Evolutionary conservation across 164 flowering plant species (phyloP).

Genomic region (Umbellularia californica): DNA sequence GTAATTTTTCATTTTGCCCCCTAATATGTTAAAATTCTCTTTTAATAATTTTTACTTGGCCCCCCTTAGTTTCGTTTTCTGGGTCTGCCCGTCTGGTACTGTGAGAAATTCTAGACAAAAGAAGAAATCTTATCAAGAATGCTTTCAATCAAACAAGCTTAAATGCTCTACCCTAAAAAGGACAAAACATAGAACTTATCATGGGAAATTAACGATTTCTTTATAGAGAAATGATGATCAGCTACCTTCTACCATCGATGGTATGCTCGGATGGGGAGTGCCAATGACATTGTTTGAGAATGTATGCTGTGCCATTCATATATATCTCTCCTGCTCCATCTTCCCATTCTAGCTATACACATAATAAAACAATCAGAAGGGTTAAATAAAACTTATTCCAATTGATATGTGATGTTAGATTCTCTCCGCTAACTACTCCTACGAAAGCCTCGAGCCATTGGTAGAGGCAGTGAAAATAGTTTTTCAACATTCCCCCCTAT

Average conservation of each 20-base stretch:
- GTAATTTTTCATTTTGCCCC: too few species aligned
- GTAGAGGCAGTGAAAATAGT: neutral
- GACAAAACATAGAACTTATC: neutral
- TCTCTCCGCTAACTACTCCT: too few species aligned
- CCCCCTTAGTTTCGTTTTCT: too few species aligned
- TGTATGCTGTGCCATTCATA: constrained; percentile 36
- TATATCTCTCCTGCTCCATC: constrained; percentile 35
- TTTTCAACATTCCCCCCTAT: too few species aligned
- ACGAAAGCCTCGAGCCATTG: too few species aligned
- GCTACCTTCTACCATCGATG: constrained; percentile 35
- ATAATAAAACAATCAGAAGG: neutral
- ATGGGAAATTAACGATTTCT: neutral
- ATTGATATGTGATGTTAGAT: neutral
- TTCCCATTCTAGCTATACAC: constrained; percentile 35
- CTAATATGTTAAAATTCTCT: too few species aligned
- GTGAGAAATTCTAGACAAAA: neutral
- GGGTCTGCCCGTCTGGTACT: too few species aligned
- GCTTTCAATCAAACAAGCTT: neutral
- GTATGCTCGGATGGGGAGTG: constrained; percentile 65
- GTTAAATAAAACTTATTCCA: neutral
- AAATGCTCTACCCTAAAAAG: neutral
- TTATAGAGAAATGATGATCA: neutral
- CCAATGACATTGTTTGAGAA: constrained; percentile 46
- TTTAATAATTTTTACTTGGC: too few species aligned
- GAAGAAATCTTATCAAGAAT: too few species aligned